These are phyloP conservation scores for Beta vulgaris DNA, from an alignment of 148 eudicot genomes.

Conservation along the genomic window DNA sequence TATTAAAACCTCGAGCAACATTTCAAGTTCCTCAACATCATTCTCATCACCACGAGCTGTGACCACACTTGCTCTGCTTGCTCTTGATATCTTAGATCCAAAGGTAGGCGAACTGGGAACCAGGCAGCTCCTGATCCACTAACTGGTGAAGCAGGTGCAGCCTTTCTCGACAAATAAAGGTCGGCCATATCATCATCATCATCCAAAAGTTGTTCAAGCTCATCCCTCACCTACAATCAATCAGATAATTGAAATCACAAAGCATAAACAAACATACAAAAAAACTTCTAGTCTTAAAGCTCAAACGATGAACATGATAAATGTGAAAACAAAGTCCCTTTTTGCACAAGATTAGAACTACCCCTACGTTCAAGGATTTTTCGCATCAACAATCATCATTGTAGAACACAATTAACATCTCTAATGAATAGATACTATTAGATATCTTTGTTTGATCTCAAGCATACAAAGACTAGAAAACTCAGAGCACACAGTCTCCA, in stretches of 20 bases:
- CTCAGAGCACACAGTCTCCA: background rate
- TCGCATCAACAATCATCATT: too few species aligned
- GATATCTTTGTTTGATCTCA: too few species aligned
- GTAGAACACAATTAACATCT: background rate
- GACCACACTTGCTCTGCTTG: conserved; percentile 60
- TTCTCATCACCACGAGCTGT: conserved; percentile 62
- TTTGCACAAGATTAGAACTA: background rate
- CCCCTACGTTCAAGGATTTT: background rate
- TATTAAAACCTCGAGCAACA: conserved; percentile 63
- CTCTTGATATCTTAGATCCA: conserved; percentile 59
- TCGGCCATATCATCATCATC: conserved; percentile 85
- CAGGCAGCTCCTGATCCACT: conserved; percentile 55
- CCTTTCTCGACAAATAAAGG: conserved; percentile 69
- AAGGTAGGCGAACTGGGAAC: conserved; percentile 53
- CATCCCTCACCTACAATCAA: conserved; percentile 64
- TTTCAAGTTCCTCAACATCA: conserved; percentile 80
- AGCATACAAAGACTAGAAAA: background rate
- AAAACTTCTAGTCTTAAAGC: background rate
- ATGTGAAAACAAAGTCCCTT: background rate
- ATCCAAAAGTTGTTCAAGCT: conserved; percentile 73
- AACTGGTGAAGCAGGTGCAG: conserved; percentile 48
- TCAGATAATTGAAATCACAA: background rate
- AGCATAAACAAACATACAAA: conserved; percentile 1
- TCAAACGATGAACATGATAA: background rate
- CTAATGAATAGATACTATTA: too few species aligned